Percentiles rank a stretch among this genome's conserved stretches.
Conservation (phyloP, 768 basidiomycete species). For the Lactarius sp. region DNA sequence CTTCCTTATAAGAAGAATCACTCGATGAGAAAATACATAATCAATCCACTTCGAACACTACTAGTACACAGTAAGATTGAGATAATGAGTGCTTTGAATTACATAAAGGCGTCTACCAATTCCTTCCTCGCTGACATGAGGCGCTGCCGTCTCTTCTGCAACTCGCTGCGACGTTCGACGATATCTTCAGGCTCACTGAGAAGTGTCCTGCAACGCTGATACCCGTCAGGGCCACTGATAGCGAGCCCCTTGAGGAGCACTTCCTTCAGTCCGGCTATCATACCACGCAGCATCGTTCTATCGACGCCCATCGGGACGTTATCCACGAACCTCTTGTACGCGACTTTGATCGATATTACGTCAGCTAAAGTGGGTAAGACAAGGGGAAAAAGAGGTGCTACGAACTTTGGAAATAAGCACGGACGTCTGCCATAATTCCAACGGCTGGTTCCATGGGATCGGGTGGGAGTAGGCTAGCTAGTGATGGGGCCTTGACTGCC, state of each 20-base stretch:
- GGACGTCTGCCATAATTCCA: conserved; percentile 63
- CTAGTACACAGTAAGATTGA: too few species aligned
- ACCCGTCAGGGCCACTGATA: conserved; percentile 43
- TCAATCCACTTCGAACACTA: neutral
- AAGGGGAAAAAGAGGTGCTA: neutral
- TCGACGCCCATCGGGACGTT: conserved; percentile 54
- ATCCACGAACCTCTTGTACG: conserved; percentile 56
- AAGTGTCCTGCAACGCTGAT: conserved; percentile 42
- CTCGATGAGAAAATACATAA: neutral
- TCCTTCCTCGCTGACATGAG: conserved; percentile 42
- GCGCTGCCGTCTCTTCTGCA: conserved; percentile 46
- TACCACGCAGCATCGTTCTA: conserved; percentile 46
- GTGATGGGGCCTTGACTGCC: conserved; percentile 36
- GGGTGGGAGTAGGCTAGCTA: conserved; percentile 44
- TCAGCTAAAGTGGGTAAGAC: neutral
- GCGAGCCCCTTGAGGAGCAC: conserved; percentile 44
- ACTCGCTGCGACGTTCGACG: conserved; percentile 40
- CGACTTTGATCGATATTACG: conserved; percentile 33
- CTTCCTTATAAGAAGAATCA: too few species aligned
- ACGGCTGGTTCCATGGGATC: conserved; percentile 54
- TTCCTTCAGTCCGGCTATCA: conserved; percentile 38
- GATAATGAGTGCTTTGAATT: neutral
- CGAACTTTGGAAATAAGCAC: conserved; percentile 70
- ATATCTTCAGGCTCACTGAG: conserved; percentile 45
- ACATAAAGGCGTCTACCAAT: conserved; percentile 26